phyloP scores from a whole-genome alignment of 495 filamentous ascomycete species.

The Cercophora samala region DNA sequence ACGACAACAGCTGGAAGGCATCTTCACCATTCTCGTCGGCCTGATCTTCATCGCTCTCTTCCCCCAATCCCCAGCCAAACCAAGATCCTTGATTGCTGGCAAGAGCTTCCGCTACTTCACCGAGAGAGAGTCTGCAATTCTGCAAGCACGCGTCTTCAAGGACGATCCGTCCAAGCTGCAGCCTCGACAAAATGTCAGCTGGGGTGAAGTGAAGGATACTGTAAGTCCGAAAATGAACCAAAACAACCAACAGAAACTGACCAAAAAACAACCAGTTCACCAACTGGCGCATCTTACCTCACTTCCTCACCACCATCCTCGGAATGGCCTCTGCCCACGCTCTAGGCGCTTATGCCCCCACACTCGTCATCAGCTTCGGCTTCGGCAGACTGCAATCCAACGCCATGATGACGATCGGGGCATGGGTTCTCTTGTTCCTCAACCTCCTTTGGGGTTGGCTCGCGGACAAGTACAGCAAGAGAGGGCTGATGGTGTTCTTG shows the following conservation, averaged over 20 bases:
- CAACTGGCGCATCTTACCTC: slow-evolving; percentile 43
- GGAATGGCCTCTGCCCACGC: slow-evolving; percentile 28
- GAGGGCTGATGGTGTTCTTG: slow-evolving; percentile 27
- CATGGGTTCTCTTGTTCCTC: slow-evolving; percentile 36
- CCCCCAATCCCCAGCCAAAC: slow-evolving; percentile 42
- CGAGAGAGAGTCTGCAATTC: slow-evolving; percentile 37
- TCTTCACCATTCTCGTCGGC: slow-evolving; percentile 52
- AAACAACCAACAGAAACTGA: neutral
- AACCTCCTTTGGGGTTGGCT: slow-evolving; percentile 44
- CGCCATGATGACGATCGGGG: slow-evolving; percentile 48
- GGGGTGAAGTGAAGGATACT: slow-evolving; percentile 24
- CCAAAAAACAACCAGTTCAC: slow-evolving; percentile 19
- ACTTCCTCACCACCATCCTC: slow-evolving; percentile 41
- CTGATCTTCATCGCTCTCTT: slow-evolving; percentile 50
- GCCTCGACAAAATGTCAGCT: slow-evolving; percentile 17
- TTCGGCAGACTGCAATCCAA: slow-evolving; percentile 51
- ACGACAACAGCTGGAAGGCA: slow-evolving; percentile 40
- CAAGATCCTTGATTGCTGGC: slow-evolving; percentile 37
- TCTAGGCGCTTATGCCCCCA: slow-evolving; percentile 43
- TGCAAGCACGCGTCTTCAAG: slow-evolving; percentile 35
- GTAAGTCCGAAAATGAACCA: slow-evolving; percentile 14
- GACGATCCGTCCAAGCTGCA: slow-evolving; percentile 38
- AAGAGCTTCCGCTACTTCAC: slow-evolving; percentile 38
- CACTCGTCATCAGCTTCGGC: slow-evolving; percentile 42
- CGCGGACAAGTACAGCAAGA: slow-evolving; percentile 29